These are phyloP conservation scores for Ochromonas danica DNA, from an alignment of 108 stramenopile genomes.

Conservation along the genomic window DNA sequence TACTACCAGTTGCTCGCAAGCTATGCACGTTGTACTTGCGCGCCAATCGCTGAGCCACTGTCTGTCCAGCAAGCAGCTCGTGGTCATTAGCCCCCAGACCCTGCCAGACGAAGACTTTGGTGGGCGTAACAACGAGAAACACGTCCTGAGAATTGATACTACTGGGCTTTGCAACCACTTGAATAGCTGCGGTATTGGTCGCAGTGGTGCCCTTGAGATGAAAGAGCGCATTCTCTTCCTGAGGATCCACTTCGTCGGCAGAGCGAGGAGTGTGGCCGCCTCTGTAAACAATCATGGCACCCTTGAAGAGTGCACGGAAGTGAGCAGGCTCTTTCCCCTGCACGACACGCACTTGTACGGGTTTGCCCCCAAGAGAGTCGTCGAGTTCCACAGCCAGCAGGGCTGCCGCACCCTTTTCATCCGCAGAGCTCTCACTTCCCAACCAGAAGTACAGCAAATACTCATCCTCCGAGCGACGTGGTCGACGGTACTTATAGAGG, in stretches of 20 bases:
- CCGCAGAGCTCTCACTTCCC: conserved; percentile 38
- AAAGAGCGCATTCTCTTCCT: conserved; percentile 48
- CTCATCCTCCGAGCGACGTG: conserved; percentile 33
- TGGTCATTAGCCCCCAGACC: conserved; percentile 47
- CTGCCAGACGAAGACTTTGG: conserved; percentile 45
- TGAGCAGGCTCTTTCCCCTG: conserved; percentile 64
- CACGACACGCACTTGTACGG: conserved; percentile 54
- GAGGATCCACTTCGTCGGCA: conserved; percentile 43
- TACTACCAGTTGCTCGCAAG: conserved; percentile 30
- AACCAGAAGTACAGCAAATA: conserved; percentile 65
- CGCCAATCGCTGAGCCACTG: conserved; percentile 40
- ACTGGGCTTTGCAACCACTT: conserved; percentile 48
- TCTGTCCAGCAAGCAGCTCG: conserved; percentile 43
- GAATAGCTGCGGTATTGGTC: conserved; percentile 53
- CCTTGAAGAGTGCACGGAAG: conserved; percentile 59
- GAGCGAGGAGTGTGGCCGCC: conserved; percentile 53
- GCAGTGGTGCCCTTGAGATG: conserved; percentile 57
- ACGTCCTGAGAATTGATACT: conserved; percentile 58
- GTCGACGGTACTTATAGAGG: conserved; percentile 49
- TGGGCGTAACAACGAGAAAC: conserved; percentile 55
- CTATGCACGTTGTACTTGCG: conserved; percentile 37
- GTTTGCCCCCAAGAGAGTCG: conserved; percentile 38
- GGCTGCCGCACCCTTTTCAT: conserved; percentile 58
- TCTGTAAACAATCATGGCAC: conserved; percentile 52
- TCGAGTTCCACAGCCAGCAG: conserved; percentile 51